These are phyloP conservation scores for Leptodontidium sp. DNA, from an alignment of 2,329 filamentous ascomycete species.

Conservation along the genomic window DNA sequence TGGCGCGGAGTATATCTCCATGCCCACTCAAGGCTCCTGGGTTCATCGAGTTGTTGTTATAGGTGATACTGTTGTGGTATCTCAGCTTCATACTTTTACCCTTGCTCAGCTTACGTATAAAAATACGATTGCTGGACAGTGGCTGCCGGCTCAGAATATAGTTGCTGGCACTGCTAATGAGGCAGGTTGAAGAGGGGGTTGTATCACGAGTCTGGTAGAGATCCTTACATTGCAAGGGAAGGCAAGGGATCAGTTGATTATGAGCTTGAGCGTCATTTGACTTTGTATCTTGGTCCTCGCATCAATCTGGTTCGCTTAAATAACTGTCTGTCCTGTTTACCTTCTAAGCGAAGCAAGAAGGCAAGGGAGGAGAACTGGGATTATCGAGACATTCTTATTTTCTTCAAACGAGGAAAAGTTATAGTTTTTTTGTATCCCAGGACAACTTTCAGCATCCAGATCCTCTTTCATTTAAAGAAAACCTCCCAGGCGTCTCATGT, in stretches of 20 bases:
- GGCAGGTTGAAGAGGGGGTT: neutral
- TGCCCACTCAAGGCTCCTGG: slow-evolving; percentile 11
- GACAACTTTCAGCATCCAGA: neutral
- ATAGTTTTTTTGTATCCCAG: too few species aligned
- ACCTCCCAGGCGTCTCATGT: too few species aligned
- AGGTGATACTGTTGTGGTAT: slow-evolving; percentile 4
- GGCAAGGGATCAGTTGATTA: too few species aligned
- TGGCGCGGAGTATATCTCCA: slow-evolving; percentile 7
- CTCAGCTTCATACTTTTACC: slow-evolving; percentile 3
- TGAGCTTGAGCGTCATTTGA: too few species aligned
- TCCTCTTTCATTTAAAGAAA: neutral
- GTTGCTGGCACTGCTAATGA: neutral
- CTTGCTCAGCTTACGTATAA: slow-evolving; percentile 12
- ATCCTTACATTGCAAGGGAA: too few species aligned
- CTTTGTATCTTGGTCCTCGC: neutral
- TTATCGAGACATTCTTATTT: too few species aligned
- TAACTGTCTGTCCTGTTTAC: neutral
- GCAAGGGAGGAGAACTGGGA: too few species aligned
- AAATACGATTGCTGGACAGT: slow-evolving; percentile 1
- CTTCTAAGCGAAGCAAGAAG: neutral
- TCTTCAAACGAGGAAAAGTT: too few species aligned
- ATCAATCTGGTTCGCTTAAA: neutral
- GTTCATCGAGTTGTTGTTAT: neutral
- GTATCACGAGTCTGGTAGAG: too few species aligned
- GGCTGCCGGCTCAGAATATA: neutral